Conservation (phyloP, 352 stramenopile genomes). For the Saprolegnia parasitica region DNA sequence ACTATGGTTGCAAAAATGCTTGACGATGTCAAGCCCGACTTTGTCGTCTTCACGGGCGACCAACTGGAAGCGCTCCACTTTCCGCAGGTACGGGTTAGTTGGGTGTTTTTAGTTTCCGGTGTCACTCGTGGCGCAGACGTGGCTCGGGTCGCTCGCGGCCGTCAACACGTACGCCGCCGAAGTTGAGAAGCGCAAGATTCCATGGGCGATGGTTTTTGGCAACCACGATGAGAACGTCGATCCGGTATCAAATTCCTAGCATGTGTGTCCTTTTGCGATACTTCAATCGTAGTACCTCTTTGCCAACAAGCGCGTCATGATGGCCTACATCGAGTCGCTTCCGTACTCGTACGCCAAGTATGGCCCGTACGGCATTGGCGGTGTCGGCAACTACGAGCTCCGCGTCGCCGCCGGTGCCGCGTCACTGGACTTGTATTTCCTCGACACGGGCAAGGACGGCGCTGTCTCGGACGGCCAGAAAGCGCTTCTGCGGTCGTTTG, state of each 20-base stretch:
- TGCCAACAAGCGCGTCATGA: constrained; percentile 7
- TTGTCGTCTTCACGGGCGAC: constrained; percentile 56
- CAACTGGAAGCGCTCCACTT: constrained; percentile 36
- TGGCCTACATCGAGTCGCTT: constrained; percentile 7
- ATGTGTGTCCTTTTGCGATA: too few species aligned
- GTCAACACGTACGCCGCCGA: constrained; percentile 37
- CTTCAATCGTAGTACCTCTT: background rate
- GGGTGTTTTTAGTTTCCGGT: too few species aligned
- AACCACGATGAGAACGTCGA: constrained; percentile 45
- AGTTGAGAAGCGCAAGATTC: constrained; percentile 43
- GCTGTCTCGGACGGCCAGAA: constrained; percentile 44
- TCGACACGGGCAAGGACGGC: constrained; percentile 46
- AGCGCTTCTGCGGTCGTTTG: constrained; percentile 5
- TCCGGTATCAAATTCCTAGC: too few species aligned
- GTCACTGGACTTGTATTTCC: constrained; percentile 62
- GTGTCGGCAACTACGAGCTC: constrained; percentile 64
- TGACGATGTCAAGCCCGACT: constrained; percentile 47
- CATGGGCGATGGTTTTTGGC: constrained; percentile 53
- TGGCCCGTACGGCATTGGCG: constrained; percentile 42
- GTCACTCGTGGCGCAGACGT: background rate
- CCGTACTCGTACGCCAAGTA: constrained; percentile 46
- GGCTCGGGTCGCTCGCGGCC: constrained; percentile 31
- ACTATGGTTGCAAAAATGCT: constrained; percentile 47
- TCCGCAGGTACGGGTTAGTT: too few species aligned
- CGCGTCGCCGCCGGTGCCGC: constrained; percentile 33